These are phyloP conservation scores for Ophiostoma piceae DNA, from an alignment of 2,329 filamentous ascomycete genomes.

Conservation along the genomic window DNA sequence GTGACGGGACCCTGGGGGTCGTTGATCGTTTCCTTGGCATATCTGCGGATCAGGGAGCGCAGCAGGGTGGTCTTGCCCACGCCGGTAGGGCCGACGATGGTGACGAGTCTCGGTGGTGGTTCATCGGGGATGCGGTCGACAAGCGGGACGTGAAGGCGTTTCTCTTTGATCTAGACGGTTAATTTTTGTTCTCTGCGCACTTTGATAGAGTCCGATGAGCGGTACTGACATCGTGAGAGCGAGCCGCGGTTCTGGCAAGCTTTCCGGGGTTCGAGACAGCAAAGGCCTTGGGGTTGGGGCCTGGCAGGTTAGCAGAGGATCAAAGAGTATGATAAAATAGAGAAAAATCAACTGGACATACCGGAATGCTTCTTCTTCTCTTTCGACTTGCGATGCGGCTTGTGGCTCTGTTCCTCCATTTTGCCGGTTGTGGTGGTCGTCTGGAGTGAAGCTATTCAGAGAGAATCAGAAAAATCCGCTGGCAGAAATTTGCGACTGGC, in stretches of 20 bases:
- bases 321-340: too few species aligned
- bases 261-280: constrained; percentile 77
- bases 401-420: constrained; percentile 81
- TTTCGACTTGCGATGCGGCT: constrained; percentile 79
- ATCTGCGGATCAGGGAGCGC: constrained; percentile 87
- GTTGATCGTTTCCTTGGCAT: constrained; percentile 90
- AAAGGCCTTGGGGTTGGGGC: constrained; percentile 85
- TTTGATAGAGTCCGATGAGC: too few species aligned
- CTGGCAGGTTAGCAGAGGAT: constrained; percentile 37
- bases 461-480: constrained; percentile 15
- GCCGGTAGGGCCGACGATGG: constrained; percentile 81
- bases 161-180: constrained; percentile 72
- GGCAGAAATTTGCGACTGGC: constrained; percentile 24
- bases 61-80: constrained; percentile 31
- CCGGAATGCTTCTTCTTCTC: constrained; percentile 72
- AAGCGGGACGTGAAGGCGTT: constrained; percentile 89
- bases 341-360: constrained; percentile 38
- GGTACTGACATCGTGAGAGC: constrained; percentile 60
- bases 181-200: not conserved
- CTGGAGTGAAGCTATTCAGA: constrained; percentile 18
- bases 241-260: constrained; percentile 66
- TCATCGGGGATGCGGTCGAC: constrained; percentile 95
- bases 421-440: constrained; percentile 31
- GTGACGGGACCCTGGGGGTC: constrained; percentile 89
- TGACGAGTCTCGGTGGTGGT: constrained; percentile 84